Conservation (phyloP, 768 basidiomycete species). For the Boletus rex-veris region DNA sequence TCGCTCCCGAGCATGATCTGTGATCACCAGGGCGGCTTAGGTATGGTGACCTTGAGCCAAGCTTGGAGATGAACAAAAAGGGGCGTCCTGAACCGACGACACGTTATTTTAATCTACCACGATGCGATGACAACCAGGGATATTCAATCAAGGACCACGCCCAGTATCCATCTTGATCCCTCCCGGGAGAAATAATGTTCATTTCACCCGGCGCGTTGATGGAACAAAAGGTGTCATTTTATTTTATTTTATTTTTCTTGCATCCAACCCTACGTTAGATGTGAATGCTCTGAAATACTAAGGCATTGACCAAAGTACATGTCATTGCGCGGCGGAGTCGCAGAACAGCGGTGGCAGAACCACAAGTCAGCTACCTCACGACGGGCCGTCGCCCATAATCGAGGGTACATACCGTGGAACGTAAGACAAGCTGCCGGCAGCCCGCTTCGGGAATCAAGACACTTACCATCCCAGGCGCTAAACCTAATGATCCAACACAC, state of each 20-base stretch:
- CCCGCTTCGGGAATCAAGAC: not conserved
- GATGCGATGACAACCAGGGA: not conserved
- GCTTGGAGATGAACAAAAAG: too few species aligned
- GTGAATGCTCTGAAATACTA: not conserved
- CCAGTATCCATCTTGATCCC: not conserved
- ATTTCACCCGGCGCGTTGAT: not conserved
- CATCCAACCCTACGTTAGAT: not conserved
- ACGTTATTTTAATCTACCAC: not conserved
- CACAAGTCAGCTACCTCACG: not conserved
- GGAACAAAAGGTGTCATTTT: not conserved
- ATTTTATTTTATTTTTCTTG: not conserved
- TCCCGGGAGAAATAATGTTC: not conserved
- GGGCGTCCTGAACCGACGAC: too few species aligned
- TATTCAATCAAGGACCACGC: not conserved
- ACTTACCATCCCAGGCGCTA: not conserved
- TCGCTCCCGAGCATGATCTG: not conserved
- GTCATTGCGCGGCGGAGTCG: too few species aligned
- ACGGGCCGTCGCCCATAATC: not conserved
- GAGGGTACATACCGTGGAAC: not conserved
- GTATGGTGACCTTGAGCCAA: too few species aligned
- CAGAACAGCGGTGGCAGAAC: not conserved
- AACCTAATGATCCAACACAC: constrained; percentile 1
- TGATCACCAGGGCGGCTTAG: not conserved
- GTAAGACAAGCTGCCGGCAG: constrained; percentile 7
- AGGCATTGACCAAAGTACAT: too few species aligned